Base-by-base conservation (phyloP, 352 stramenopile genomes). In the Halophytophthora polymorphica region DNA sequence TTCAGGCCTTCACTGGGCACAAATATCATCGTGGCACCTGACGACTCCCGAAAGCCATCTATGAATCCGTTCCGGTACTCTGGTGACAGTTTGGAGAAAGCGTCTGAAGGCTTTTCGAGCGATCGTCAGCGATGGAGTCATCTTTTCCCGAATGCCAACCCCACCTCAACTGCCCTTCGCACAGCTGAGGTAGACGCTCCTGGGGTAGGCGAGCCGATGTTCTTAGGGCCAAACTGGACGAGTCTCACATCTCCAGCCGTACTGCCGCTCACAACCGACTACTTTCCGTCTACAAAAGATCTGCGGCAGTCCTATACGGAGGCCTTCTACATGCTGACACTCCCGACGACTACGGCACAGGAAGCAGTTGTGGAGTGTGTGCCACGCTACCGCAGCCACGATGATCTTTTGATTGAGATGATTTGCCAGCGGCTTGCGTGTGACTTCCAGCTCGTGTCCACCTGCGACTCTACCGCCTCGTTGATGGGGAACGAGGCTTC, bases 61-160 rank as follows among this genome's bases (percentile, higher is more conserved):
- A 39, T 77, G 11, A 83, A 85, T 39, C 73, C 73, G 0, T 88
- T 88, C 36, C 71, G 52, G 15, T 85, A 77, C 41, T 71, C 61
- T 6, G 74, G 51, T 14, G 66, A 68, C 14, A 66, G 59, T 6
- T 18, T 73, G 43, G 61, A 61, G 53, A 68, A 39, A 18, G 56
- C 44, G 44, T 59, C 62, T 3, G 58, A 75, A 13, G 51, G 42
- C 39, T 49, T 90, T 25, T 89, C 77, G 14, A 85, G 58, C 18
- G 98, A 99, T 71, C 78, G 94, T 29, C 74, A 94, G 13, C 69
- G 96, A 56, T 99, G 96, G 96, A 97, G 77, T 42, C 96, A 99
- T 60, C 84, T 99, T 12, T 99, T 98, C 49, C 93, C 96, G 36
- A 53, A 71, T 22, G 77, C 71, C 7, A 60, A 47, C 21, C 47